A percentile compares a stretch with the other conserved stretches of the same genome.
Conservation (phyloP, 805 yeast species). For the Spencermartinsiella europaea region DNA sequence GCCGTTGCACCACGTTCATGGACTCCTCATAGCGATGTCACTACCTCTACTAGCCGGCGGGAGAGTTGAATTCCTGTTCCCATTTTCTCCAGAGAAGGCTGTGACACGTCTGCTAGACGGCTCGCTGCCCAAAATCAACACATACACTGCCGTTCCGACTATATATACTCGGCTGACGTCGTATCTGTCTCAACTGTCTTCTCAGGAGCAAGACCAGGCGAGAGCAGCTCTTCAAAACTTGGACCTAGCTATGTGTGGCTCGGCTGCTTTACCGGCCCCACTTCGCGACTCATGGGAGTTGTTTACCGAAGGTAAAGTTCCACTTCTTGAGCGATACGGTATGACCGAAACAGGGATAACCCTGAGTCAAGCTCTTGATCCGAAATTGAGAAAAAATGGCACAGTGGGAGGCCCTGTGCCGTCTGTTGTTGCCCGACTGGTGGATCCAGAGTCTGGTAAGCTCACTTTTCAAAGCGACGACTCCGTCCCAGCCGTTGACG, state of each 20-base stretch:
- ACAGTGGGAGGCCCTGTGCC: conserved; percentile 32
- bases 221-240: conserved; percentile 18
- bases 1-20: conserved; percentile 35
- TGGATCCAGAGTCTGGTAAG: conserved; percentile 24
- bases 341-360: conserved; percentile 37
- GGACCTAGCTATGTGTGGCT: conserved; percentile 32
- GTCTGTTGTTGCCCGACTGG: conserved; percentile 27
- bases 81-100: conserved; percentile 26
- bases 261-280: conserved; percentile 33
- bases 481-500: conserved; percentile 5
- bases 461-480: conserved; percentile 18
- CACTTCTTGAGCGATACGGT: conserved; percentile 32
- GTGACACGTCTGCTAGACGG: conserved; percentile 19
- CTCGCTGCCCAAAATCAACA: conserved; percentile 25
- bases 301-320: conserved; percentile 26
- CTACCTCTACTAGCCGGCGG: conserved; percentile 31
- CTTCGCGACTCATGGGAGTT: conserved; percentile 28
- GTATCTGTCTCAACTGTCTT: conserved; percentile 17
- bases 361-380: conserved; percentile 28
- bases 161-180: conserved; percentile 27
- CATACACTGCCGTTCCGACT: conserved; percentile 35
- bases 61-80: conserved; percentile 28
- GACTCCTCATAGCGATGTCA: conserved; percentile 30
- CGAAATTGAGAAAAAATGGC: conserved; percentile 23
- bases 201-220: conserved; percentile 14